phyloP scores from a whole-genome alignment of 306 rosid species.

The Parietaria judaica region DNA sequence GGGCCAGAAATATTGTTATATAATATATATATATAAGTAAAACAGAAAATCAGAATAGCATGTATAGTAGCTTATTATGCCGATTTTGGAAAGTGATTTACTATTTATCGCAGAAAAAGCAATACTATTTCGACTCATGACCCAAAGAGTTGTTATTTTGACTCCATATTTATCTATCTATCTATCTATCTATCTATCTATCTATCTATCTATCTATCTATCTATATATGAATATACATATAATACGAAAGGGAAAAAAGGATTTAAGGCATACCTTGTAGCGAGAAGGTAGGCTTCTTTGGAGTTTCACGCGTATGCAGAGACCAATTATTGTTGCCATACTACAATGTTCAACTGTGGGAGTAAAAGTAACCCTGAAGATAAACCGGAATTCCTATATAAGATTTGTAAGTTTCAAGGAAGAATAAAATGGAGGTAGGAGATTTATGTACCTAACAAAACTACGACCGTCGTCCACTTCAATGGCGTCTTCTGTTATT shows the following conservation, averaged over 20 bases:
- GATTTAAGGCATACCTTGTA: slow-evolving; percentile 51
- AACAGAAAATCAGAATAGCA: neutral
- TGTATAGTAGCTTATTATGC: neutral
- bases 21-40: neutral
- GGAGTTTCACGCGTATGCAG: slow-evolving; percentile 80
- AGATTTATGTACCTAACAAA: slow-evolving; percentile 52
- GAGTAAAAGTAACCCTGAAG: slow-evolving; percentile 84
- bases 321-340: slow-evolving; percentile 95
- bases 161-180: too few relatives aligned
- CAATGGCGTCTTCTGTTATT: slow-evolving; percentile 76
- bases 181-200: too few relatives aligned
- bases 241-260: neutral
- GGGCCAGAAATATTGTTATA: neutral
- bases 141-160: too few relatives aligned
- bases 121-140: neutral
- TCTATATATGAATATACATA: neutral
- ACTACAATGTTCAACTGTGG: slow-evolving; percentile 92
- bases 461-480: slow-evolving; percentile 61
- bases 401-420: neutral
- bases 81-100: neutral
- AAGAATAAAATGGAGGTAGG: neutral
- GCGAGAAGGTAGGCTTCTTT: slow-evolving; percentile 78
- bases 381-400: slow-evolving; percentile 4
- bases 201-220: too few relatives aligned
- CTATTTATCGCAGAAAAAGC: neutral